Percentiles rank a stretch among this genome's conserved stretches.
phyloP scores from a whole-genome alignment of 2,329 filamentous ascomycete genomes.

The Trichoderma atrobrunneum region DNA sequence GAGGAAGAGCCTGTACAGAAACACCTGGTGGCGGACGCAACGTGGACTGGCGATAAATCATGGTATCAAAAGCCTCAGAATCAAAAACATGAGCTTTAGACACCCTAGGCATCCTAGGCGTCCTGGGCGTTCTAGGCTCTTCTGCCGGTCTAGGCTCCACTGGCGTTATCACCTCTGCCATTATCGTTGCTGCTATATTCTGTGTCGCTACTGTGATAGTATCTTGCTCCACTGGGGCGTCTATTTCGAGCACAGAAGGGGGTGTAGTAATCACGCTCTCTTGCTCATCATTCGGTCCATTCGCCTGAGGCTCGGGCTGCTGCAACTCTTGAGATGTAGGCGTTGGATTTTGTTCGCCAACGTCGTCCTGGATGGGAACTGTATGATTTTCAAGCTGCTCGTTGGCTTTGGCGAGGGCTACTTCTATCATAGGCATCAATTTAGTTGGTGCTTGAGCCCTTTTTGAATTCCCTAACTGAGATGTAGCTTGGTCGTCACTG shows the following conservation, averaged over 20 bases:
- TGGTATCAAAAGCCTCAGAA: slow-evolving; percentile 35
- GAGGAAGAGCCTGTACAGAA: slow-evolving; percentile 15
- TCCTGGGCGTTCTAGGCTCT: neutral
- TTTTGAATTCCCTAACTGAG: neutral
- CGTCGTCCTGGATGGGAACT: neutral
- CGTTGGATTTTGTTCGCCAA: neutral
- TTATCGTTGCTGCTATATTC: neutral
- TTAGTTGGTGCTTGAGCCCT: neutral
- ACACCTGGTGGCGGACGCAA: slow-evolving; percentile 28
- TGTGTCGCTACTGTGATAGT: neutral
- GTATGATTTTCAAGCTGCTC: neutral
- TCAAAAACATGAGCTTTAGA: slow-evolving; percentile 15
- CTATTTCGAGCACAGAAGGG: neutral
- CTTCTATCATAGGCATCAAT: neutral
- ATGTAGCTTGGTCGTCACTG: neutral
- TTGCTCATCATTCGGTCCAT: neutral
- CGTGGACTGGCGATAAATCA: slow-evolving; percentile 39
- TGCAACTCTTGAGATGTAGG: neutral
- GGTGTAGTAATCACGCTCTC: neutral
- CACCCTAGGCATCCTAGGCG: neutral
- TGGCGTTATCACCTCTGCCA: neutral
- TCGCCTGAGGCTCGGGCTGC: neutral
- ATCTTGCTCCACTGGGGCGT: neutral
- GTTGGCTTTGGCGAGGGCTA: neutral
- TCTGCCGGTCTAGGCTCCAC: neutral